Evolutionary conservation across 2,329 filamentous ascomycete genomes (phyloP), one percentile per base, ranked within the genome.

Genomic region (Colletotrichum gloeosporioides): DNA sequence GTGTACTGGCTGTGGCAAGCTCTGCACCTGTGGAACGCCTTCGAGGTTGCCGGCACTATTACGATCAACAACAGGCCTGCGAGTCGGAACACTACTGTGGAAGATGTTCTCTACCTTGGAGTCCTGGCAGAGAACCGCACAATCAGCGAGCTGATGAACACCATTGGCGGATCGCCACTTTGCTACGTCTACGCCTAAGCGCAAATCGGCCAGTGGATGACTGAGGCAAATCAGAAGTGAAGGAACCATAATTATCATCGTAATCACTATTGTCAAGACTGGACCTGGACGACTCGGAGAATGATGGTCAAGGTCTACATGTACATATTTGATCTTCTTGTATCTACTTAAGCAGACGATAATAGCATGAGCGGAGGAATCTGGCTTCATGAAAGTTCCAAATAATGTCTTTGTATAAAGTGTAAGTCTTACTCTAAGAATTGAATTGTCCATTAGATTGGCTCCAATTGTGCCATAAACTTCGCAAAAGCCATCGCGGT

Each of bases 141-240:
- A 65, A 87, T 85, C 67, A 79, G 80, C 66, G 81, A 83, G 32
- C 72, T 83, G 18, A 76, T 85, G 78, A 83, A 80, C 74, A 84
- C 83, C 2, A 57, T 73, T 9, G 69, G 79, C 39, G 82, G 83
- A 4, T 71, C 79, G 12, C 83, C 83, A n/a, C 83, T 85, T 63
- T 85, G 84, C 67, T 85, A 85, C 65, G 53, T 84, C 49, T 85
- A 82, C 32, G 61, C 64, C 6, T 81, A 77, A 62, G 34, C 10
- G 18, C 59, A 32, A 36, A 7, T 27, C 13, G 8, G 32, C 3
- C 5, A 6, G 18, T 8, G 22, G 15, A 29, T 22, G 31, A 27
- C n/a, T 34, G 29, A 62, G 29, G 59, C 10, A 10, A 34, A 22
- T 8, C 16, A 49, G 44, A 22, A 13, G 6, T 53, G 44, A 53